Percentiles rank a stretch among this genome's conserved stretches.
These are phyloP conservation scores for Coemansia sp. DNA, from an alignment of 192 early-diverging fungal genomes.

Conservation along the genomic window DNA sequence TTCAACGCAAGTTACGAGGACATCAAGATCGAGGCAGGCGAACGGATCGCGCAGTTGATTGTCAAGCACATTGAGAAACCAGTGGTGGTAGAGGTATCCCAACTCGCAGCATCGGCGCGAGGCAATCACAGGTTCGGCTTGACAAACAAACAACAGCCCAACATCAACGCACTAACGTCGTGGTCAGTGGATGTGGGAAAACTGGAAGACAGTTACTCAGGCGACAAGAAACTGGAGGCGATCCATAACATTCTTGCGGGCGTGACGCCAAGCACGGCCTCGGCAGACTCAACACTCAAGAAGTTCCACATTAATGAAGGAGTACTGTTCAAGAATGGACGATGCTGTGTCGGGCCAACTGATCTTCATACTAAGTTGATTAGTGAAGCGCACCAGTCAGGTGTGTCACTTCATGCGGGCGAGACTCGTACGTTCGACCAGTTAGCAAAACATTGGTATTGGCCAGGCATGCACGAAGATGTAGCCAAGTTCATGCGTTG, in stretches of 20 bases:
- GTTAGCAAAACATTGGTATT: slow-evolving; percentile 2
- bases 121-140: not conserved
- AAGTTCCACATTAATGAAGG: slow-evolving; percentile 7
- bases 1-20: no score
- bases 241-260: not conserved
- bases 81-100: not conserved
- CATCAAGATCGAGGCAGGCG: no score
- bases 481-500: not conserved
- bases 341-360: not conserved
- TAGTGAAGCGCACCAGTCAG: slow-evolving; percentile 6
- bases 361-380: not conserved
- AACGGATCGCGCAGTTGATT: no score
- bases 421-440: not conserved
- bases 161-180: not conserved
- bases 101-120: not conserved
- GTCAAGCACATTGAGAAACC: no score
- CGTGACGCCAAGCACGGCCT: not conserved
- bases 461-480: no score
- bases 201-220: not conserved
- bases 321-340: slow-evolving; percentile 1
- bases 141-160: not conserved
- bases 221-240: not conserved
- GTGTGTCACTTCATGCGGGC: slow-evolving; percentile 9
- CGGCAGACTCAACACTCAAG: no score
- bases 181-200: not conserved